Conservation (phyloP, 306 rosid species). For the Carpinus fangiana region DNA sequence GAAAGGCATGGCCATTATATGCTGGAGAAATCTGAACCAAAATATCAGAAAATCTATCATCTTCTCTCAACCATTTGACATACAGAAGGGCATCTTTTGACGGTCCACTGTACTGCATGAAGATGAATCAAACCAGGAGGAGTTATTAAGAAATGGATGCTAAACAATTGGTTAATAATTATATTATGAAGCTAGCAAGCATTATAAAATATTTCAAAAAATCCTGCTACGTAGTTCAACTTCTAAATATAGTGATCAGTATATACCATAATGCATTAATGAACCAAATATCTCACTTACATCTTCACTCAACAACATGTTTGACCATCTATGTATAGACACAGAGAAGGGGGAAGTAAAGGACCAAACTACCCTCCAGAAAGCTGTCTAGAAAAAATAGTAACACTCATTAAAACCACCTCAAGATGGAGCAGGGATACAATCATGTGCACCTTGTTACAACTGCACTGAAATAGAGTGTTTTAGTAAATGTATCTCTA, state of each 20-base stretch:
- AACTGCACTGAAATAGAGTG: too few species aligned
- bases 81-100: conserved; percentile 72
- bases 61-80: conserved; percentile 80
- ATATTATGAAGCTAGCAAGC: background rate
- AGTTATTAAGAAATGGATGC: conserved; percentile 7
- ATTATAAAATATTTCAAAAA: background rate
- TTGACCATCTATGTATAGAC: background rate
- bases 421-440: too few species aligned
- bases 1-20: conserved; percentile 75
- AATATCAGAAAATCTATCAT: conserved; percentile 66
- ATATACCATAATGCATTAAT: background rate
- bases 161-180: background rate
- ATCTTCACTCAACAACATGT: background rate
- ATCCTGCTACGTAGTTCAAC: background rate
- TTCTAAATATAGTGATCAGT: background rate
- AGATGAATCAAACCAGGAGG: conserved; percentile 32
- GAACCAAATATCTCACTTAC: background rate
- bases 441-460: too few species aligned
- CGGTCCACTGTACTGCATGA: conserved; percentile 89
- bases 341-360: background rate
- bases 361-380: background rate
- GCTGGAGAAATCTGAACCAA: conserved; percentile 79
- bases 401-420: too few species aligned
- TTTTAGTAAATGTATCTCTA: too few species aligned
- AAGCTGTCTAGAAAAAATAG: too few species aligned